phyloP scores from a whole-genome alignment of 1,139 yeast species.

The Suhomyces coccinellae region DNA sequence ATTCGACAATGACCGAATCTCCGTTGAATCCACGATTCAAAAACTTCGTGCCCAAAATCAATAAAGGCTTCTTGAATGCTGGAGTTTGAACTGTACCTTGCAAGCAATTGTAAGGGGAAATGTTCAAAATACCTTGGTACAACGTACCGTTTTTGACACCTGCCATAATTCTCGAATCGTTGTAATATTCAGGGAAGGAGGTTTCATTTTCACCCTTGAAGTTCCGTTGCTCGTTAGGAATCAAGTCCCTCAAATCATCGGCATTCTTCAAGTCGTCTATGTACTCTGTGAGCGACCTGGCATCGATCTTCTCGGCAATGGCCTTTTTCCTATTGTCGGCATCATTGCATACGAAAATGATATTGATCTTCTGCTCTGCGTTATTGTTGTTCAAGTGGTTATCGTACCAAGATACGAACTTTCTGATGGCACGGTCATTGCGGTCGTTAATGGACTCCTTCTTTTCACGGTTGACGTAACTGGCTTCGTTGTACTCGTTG shows the following conservation, averaged over 20 bases:
- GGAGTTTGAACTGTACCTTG: constrained; percentile 82
- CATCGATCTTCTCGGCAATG: constrained; percentile 49
- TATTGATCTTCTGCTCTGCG: constrained; percentile 45
- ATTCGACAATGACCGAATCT: constrained; percentile 87
- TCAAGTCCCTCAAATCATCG: constrained; percentile 75
- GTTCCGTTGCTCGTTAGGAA: constrained; percentile 55
- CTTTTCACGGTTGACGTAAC: constrained; percentile 61
- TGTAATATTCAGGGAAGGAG: constrained; percentile 74
- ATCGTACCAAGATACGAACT: constrained; percentile 69
- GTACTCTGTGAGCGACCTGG: constrained; percentile 63
- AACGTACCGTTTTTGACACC: constrained; percentile 86
- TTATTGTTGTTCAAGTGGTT: constrained; percentile 53
- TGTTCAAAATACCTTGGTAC: constrained; percentile 79
- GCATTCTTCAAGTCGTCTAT: constrained; percentile 71
- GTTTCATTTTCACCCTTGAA: constrained; percentile 42
- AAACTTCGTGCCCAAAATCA: constrained; percentile 79
- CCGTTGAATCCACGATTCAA: constrained; percentile 90
- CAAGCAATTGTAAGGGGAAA: constrained; percentile 82
- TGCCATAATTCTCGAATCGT: constrained; percentile 82
- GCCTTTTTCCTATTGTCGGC: constrained; percentile 65
- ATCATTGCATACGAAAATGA: constrained; percentile 79
- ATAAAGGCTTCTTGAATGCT: constrained; percentile 77
- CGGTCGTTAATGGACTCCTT: constrained; percentile 84
- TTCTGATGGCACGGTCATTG: constrained; percentile 88
- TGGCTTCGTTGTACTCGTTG: constrained; percentile 80